Evolutionary conservation across 164 flowering plant genomes (phyloP).

Genomic region (Akebia trifoliata): DNA sequence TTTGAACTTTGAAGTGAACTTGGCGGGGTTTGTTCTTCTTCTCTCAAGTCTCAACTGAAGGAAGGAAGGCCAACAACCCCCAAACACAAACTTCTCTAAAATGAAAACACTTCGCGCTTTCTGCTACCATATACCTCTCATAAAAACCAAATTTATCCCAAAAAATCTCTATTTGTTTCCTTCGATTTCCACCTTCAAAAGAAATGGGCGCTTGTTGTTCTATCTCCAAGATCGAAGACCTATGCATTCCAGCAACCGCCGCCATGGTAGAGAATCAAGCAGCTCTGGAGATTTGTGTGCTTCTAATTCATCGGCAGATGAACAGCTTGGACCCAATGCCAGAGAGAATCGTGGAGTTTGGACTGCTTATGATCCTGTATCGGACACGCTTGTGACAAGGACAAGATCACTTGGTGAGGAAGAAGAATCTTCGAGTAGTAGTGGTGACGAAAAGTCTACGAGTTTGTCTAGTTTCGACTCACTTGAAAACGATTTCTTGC

Average conservation of each 20-base stretch:
- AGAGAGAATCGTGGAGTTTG: constrained; percentile 16
- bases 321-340: neutral
- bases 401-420: neutral
- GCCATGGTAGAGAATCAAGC: constrained; percentile 5
- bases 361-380: constrained; percentile 26
- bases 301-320: neutral
- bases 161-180: constrained; percentile 3
- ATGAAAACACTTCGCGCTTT: constrained; percentile 38
- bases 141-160: constrained; percentile 3
- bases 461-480: neutral
- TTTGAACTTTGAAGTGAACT: too few species aligned
- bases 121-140: constrained; percentile 19
- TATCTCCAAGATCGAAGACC: constrained; percentile 10
- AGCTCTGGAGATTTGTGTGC: neutral
- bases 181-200: constrained; percentile 7
- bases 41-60: too few species aligned
- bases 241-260: constrained; percentile 10
- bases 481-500: neutral
- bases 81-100: constrained; percentile 37
- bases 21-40: too few species aligned
- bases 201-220: constrained; percentile 15
- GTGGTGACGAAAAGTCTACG: neutral
- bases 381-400: constrained; percentile 13
- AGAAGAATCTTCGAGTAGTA: neutral
- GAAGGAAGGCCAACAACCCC: too few species aligned